Evolutionary conservation across 73 alveolate genomes (phyloP), one percentile per base, ranked within the genome.

Genomic region (Paramecium bursaria): DNA sequence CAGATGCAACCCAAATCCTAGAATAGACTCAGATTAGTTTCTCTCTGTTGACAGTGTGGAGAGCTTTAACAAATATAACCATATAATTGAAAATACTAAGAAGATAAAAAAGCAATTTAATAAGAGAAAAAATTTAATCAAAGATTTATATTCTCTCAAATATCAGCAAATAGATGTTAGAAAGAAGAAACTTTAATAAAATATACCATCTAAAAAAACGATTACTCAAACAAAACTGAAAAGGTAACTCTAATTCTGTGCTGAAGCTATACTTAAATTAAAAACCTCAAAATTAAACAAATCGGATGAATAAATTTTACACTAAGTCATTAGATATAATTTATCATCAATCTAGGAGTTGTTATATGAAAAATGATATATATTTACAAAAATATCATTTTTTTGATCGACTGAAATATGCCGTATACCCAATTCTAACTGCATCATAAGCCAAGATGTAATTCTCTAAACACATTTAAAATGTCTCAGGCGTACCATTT

Each of bases 281-380:
- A 67, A 67, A 42, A 67, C n/a, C n/a, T n/a, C n/a, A 42, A 19
- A 67, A 23, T 57, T 21, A 31, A 67, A 13, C 21, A 39, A 15
- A 33, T 25, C 49, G 15, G 82, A 67, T 67, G 82, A 67, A 67
- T 42, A 67, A 67, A 67, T 67, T 39, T 42, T 67, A 47, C 82
- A 67, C 44, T 23, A 67, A 10, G 82, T 67, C 10, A 57, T 67
- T 5, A 67, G 82, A 67, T 42, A 67, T 67, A 67, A 67, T 22
- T 42, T 67, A 25, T 53, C 33, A 11, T 35, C 27, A 1, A 25
- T 67, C 35, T 19, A 25, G 13, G 82, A 67, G 17, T 67, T 67
- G 26, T 21, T 67, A 31, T 39, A 67, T 4, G 82, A 67, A 67
- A 39, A 39, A 39, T 39, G 49, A 39, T 11, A 39, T 39, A 7